Conservation (phyloP, 2,329 filamentous ascomycete genomes). For the Neoscytalidium dimidiatum region DNA sequence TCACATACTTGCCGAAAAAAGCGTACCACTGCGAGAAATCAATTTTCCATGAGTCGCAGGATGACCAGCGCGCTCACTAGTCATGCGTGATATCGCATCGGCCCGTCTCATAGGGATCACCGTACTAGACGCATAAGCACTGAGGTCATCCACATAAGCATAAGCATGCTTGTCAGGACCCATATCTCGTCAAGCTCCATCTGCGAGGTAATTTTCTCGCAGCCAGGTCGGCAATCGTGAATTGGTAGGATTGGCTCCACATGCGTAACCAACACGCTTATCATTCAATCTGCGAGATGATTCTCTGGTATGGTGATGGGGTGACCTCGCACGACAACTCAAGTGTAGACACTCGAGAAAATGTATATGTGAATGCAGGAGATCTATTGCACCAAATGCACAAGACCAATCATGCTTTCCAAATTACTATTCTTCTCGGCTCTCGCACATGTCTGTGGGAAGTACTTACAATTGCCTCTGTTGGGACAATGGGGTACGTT, state of each 20-base stretch:
- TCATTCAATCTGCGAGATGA: background rate
- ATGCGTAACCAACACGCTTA: background rate
- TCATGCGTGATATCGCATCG: background rate
- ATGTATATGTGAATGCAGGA: background rate
- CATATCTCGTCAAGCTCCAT: background rate
- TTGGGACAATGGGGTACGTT: constrained; percentile 4
- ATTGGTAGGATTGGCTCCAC: too few species aligned
- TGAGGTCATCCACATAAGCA: background rate
- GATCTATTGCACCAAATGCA: background rate
- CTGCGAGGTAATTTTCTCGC: background rate
- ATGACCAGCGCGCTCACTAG: background rate
- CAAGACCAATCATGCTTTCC: background rate
- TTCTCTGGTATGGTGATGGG: background rate
- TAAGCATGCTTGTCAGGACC: background rate
- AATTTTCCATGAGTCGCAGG: background rate
- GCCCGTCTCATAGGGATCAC: background rate
- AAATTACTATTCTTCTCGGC: background rate
- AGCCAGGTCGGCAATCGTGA: background rate
- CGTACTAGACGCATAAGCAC: background rate
- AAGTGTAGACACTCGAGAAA: too few species aligned
- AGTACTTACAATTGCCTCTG: background rate
- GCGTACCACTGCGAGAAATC: background rate
- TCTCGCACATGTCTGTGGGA: background rate
- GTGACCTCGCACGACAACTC: background rate
- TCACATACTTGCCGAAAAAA: background rate